These are phyloP conservation scores for Trichoderma arundinaceum DNA, from an alignment of 2,329 filamentous ascomycete genomes.

Conservation along the genomic window DNA sequence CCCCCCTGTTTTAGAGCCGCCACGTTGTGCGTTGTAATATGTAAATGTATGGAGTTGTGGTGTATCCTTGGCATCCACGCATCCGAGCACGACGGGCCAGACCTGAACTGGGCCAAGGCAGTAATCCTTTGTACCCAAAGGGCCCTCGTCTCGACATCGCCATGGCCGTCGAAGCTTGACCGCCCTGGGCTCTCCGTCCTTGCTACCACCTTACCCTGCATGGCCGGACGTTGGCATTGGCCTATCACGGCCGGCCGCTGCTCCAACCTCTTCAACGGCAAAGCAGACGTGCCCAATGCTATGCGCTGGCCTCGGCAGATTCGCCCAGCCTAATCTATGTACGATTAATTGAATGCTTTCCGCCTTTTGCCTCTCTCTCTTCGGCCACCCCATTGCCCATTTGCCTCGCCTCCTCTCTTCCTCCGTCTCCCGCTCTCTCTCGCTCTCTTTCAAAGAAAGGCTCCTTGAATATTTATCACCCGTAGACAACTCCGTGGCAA, in stretches of 20 bases:
- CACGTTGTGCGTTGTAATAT: constrained; percentile 30
- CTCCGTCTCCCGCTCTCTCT: not conserved
- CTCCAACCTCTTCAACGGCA: constrained; percentile 26
- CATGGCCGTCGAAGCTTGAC: not conserved
- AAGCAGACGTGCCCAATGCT: constrained; percentile 28
- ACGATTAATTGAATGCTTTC: constrained; percentile 31
- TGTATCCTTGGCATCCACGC: constrained; percentile 1
- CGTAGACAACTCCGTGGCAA: too few relatives aligned
- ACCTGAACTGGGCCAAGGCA: not conserved
- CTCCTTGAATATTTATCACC: not conserved
- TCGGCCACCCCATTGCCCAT: not conserved
- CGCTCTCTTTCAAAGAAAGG: not conserved
- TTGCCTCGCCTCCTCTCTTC: not conserved
- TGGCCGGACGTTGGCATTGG: constrained; percentile 3
- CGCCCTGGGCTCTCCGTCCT: constrained; percentile 1
- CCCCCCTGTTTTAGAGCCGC: constrained; percentile 29
- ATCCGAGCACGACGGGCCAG: not conserved
- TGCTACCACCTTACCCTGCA: constrained; percentile 2
- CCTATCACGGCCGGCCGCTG: constrained; percentile 11
- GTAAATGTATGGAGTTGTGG: constrained; percentile 6
- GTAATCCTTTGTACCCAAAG: not conserved
- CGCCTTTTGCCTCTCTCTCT: constrained; percentile 17
- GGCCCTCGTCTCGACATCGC: not conserved
- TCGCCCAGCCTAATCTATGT: constrained; percentile 29
- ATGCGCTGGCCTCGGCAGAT: constrained; percentile 29